Conservation (phyloP, 768 basidiomycete species). For the Chiua virens region DNA sequence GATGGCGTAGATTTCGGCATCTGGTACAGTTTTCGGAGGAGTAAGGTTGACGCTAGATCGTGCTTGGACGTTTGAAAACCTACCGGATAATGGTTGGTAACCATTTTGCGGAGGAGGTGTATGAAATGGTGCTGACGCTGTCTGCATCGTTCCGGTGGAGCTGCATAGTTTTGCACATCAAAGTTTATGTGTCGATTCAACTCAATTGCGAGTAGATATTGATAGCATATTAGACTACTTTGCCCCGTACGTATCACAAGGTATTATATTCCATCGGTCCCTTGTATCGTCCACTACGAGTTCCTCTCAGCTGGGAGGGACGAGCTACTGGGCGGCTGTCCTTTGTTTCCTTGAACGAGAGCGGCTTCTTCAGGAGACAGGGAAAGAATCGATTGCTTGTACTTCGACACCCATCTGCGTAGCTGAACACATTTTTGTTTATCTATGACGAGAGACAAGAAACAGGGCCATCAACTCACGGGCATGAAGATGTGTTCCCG, state of each 20-base stretch:
- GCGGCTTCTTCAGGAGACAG: slow-evolving; percentile 55
- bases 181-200: slow-evolving; percentile 44
- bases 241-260: neutral
- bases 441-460: neutral
- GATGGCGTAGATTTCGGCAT: slow-evolving; percentile 52
- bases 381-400: slow-evolving; percentile 53
- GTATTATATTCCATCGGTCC: neutral
- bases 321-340: neutral
- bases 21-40: slow-evolving; percentile 20
- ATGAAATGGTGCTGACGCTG: slow-evolving; percentile 37
- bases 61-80: slow-evolving; percentile 26
- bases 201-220: slow-evolving; percentile 1
- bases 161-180: slow-evolving; percentile 75
- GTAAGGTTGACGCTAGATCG: slow-evolving; percentile 14
- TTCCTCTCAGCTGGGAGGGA: slow-evolving; percentile 4
- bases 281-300: neutral
- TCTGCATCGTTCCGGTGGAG: slow-evolving; percentile 62
- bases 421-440: slow-evolving; percentile 34
- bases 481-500: slow-evolving; percentile 69
- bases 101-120: slow-evolving; percentile 37
- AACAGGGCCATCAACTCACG: slow-evolving; percentile 39
- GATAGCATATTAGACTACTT: slow-evolving; percentile 1
- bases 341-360: slow-evolving; percentile 16
- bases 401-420: slow-evolving; percentile 55
- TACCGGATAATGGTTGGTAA: slow-evolving; percentile 37